These are phyloP conservation scores for Russula compacta DNA, from an alignment of 768 basidiomycete species.

Conservation along the genomic window DNA sequence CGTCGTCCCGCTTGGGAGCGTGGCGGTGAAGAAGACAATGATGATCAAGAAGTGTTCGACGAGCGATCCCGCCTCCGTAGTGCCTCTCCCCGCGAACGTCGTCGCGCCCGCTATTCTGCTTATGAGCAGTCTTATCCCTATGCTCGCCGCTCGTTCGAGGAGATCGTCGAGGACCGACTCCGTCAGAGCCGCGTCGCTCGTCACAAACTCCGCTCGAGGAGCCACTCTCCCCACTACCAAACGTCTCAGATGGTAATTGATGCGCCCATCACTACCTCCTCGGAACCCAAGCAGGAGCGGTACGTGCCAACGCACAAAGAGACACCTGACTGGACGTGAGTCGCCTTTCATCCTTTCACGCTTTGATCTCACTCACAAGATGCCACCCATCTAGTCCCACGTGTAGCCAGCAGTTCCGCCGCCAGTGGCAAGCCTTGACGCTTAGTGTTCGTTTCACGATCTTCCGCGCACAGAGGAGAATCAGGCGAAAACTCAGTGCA, in stretches of 20 bases:
- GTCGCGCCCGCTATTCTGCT: conserved; percentile 16
- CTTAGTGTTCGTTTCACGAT: conserved; percentile 49
- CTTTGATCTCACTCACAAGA: background rate
- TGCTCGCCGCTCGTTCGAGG: conserved; percentile 17
- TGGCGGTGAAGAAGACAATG: conserved; percentile 24
- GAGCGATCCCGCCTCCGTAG: conserved; percentile 8
- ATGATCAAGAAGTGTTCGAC: conserved; percentile 3
- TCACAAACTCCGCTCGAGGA: conserved; percentile 14
- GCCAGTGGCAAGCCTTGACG: conserved; percentile 53
- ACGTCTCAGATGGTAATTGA: background rate
- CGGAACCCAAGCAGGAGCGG: conserved; percentile 6
- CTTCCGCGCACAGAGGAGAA: conserved; percentile 41
- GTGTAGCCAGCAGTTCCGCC: conserved; percentile 42
- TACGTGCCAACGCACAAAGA: conserved; percentile 8
- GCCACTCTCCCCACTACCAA: conserved; percentile 12
- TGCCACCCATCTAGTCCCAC: conserved; percentile 37
- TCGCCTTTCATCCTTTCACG: background rate
- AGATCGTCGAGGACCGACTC: background rate
- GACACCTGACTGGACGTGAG: conserved; percentile 19
- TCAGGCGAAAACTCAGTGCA: conserved; percentile 23
- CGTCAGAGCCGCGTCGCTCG: background rate
- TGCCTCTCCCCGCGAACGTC: conserved; percentile 16
- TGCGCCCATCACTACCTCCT: background rate
- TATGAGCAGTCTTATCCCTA: conserved; percentile 12
- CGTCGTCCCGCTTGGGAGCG: conserved; percentile 31